Percentiles rank a stretch among this genome's conserved stretches.
These are phyloP conservation scores for Graphilbum fragrans DNA, from an alignment of 2,329 filamentous ascomycete genomes.

Conservation along the genomic window DNA sequence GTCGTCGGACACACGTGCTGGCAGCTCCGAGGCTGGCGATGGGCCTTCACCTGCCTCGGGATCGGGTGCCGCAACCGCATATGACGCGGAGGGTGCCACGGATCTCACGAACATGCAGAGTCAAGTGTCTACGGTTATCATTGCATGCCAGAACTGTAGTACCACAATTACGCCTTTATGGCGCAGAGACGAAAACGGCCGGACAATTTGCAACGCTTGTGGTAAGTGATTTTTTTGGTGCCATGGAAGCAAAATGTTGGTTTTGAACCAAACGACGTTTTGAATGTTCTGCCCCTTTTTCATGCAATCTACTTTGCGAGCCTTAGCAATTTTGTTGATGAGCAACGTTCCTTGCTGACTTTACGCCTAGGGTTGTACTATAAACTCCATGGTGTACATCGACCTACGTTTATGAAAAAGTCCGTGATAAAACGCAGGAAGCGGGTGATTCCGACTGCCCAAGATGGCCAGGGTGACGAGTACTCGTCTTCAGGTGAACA, in stretches of 20 bases:
- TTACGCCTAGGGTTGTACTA: conserved; percentile 67
- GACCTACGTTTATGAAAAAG: conserved; percentile 98
- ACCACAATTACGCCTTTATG: conserved; percentile 95
- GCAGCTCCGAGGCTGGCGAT: background rate
- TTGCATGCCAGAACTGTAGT: conserved; percentile 92
- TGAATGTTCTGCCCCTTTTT: too few relatives aligned
- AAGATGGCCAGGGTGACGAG: conserved; percentile 27
- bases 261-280: too few relatives aligned
- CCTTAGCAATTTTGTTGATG: too few relatives aligned
- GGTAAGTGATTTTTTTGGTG: conserved; percentile 43
- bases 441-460: conserved; percentile 73
- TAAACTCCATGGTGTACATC: conserved; percentile 87
- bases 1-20: background rate
- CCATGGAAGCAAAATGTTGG: background rate
- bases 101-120: conserved; percentile 36
- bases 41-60: background rate
- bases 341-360: too few relatives aligned
- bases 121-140: conserved; percentile 52
- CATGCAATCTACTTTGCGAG: too few relatives aligned
- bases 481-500: conserved; percentile 31
- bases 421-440: conserved; percentile 92
- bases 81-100: conserved; percentile 29
- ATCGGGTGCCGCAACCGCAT: background rate
- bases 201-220: conserved; percentile 97
- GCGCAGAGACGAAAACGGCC: conserved; percentile 85